Evolutionary conservation across 352 stramenopile species (phyloP).

Genomic region (Phytophthora gonapodyides): DNA sequence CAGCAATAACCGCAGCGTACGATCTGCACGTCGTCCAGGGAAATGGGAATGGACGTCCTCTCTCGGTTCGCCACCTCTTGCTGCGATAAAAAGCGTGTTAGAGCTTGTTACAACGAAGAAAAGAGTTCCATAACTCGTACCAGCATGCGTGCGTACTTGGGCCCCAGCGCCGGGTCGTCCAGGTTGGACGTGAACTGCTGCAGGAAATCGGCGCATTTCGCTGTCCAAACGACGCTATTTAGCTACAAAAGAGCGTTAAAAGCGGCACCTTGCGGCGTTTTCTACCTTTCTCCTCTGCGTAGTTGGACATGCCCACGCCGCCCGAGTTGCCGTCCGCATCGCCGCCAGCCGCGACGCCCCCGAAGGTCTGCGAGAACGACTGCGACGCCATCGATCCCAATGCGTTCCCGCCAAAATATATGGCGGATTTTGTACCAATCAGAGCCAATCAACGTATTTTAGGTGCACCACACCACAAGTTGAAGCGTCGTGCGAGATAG

Average conservation of each 20-base stretch:
- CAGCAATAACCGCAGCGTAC: conserved; percentile 61
- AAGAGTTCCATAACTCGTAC: conserved; percentile 35
- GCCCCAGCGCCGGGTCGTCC: conserved; percentile 56
- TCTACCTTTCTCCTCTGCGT: conserved; percentile 40
- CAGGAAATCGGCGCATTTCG: conserved; percentile 80
- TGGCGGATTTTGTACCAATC: no score
- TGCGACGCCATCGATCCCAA: conserved; percentile 8
- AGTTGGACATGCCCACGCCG: conserved; percentile 42
- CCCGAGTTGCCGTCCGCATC: conserved; percentile 19
- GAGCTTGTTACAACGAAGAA: conserved; percentile 1
- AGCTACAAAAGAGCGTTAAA: neutral
- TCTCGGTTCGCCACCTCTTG: conserved; percentile 91
- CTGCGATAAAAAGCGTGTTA: conserved; percentile 32
- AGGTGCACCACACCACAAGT: neutral
- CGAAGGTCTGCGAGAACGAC: conserved; percentile 30
- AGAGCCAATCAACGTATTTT: no score
- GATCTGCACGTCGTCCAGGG: conserved; percentile 81
- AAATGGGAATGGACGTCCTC: conserved; percentile 75
- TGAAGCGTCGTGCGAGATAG: conserved; percentile 15
- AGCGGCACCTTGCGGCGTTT: neutral
- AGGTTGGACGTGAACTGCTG: conserved; percentile 77
- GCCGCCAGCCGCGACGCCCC: conserved; percentile 4
- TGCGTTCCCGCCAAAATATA: no score
- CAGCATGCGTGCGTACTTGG: conserved; percentile 85
- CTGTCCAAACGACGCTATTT: conserved; percentile 27